These are phyloP conservation scores for Boletus rubroflammeus DNA, from an alignment of 768 basidiomycete genomes.

Conservation along the genomic window DNA sequence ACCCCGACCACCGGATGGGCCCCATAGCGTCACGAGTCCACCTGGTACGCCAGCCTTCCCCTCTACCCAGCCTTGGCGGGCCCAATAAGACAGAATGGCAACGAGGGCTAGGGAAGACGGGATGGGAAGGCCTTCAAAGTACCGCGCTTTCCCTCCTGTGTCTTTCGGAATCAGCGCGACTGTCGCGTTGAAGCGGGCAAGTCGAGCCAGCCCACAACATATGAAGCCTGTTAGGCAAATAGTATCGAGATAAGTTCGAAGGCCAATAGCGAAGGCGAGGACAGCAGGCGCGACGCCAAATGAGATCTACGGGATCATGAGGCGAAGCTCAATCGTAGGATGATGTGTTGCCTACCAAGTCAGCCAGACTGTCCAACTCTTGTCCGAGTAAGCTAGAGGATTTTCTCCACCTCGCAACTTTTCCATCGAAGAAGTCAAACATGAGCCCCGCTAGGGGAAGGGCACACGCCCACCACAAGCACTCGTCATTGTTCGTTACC, in stretches of 20 bases:
- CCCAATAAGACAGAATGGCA: slow-evolving; percentile 75
- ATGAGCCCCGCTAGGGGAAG: slow-evolving; percentile 92
- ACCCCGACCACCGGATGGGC: slow-evolving; percentile 64
- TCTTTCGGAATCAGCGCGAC: slow-evolving; percentile 93
- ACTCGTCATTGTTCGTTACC: slow-evolving; percentile 68
- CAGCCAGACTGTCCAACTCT: slow-evolving; percentile 95
- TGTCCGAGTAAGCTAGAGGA: slow-evolving; percentile 95
- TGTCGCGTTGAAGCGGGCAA: slow-evolving; percentile 98
- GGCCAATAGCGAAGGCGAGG: slow-evolving; percentile 84
- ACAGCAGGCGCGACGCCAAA: slow-evolving; percentile 98
- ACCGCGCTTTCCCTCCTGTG: slow-evolving; percentile 78
- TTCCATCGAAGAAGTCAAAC: slow-evolving; percentile 98
- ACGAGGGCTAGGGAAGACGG: slow-evolving; percentile 86
- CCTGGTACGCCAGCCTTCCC: slow-evolving; percentile 72
- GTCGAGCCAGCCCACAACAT: slow-evolving; percentile 92
- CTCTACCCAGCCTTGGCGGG: slow-evolving; percentile 79
- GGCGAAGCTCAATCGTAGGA: slow-evolving; percentile 2
- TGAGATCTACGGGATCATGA: slow-evolving; percentile 62
- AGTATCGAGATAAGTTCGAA: slow-evolving; percentile 89
- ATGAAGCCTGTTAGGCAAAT: slow-evolving; percentile 85
- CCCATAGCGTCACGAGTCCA: slow-evolving; percentile 75
- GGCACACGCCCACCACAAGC: slow-evolving; percentile 81
- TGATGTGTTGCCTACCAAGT: slow-evolving; percentile 54
- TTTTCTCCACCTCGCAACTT: slow-evolving; percentile 96
- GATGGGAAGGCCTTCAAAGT: slow-evolving; percentile 98